Conservation (phyloP, 2,329 filamentous ascomycete species). For the Trichoderma asperellum region DNA sequence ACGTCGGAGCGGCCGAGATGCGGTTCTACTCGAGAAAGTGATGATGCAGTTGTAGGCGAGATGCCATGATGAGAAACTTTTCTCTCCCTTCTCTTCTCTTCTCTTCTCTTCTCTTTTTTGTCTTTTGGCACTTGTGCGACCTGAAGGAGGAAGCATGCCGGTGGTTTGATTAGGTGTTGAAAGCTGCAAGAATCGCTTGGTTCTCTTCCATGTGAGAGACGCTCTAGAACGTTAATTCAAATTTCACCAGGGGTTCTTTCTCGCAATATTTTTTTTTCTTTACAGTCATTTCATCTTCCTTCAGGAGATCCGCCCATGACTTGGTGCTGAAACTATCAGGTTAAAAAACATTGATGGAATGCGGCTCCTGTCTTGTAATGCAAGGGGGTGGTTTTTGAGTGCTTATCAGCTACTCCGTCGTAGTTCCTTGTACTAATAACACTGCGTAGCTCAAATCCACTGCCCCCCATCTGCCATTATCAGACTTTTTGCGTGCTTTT, state of each 20-base stretch:
- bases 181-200: neutral
- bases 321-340: neutral
- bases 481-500: constrained; percentile 22
- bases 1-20: constrained; percentile 52
- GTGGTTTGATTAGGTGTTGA: neutral
- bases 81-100: too few relatives aligned
- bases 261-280: too few relatives aligned
- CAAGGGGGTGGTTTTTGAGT: constrained; percentile 1
- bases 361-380: neutral
- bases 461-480: constrained; percentile 23
- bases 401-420: constrained; percentile 11
- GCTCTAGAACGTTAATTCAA: neutral
- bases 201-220: neutral
- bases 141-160: neutral
- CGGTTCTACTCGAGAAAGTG: constrained; percentile 45
- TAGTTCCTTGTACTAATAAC: constrained; percentile 19
- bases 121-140: neutral
- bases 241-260: neutral
- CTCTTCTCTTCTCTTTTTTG: neutral
- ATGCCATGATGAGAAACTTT: neutral
- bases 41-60: neutral
- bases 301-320: neutral
- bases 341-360: neutral
- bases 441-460: constrained; percentile 17
- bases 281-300: neutral